Base-by-base conservation (phyloP, 169 alveolate species). In the Cystoisospora suis region DNA sequence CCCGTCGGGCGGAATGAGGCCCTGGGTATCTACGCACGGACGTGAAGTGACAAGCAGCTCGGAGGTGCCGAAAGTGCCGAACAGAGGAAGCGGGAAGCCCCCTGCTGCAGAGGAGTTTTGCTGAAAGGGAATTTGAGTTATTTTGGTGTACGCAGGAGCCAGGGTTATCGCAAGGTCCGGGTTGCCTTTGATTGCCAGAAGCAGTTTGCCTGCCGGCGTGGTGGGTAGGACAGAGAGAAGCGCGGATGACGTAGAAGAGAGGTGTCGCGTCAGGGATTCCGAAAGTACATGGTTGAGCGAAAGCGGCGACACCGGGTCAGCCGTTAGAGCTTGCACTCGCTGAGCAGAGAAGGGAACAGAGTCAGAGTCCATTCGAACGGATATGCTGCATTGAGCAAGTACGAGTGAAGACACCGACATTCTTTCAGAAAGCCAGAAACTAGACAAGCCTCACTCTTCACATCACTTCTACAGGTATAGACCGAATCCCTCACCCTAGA, bases 41-140 rank as follows among this genome's bases (percentile, higher is more conserved):
- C 83, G 47, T 12, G 83, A 72, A 38, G 20, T 32, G 83, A 40
- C 17, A 1, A 53, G 83, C 83, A 72, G 56, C 83, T 72, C 83
- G 12, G 58, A 2, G 83, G 42, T 56, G 58, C 83, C 83, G 23
- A 72, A 72, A 27, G 83, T 36, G 3, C 83, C 83, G 56, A 72
- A 72, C 27, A 40, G 83, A 2, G 83, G 83, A 2, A 6, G 58
- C 40, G 83, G 56, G 58, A 38, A 53, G 12, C 58, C 38, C 6
- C 34, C 42, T 15, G 75, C 36, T 23, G 83, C 3, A 32, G 83
- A 38, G 42, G 32, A 38, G 38, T 6, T 15, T 34, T 12, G 15
- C 45, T 38, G 58, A 5, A 72, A 40, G 36, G 83, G 56, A 53
- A 72, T 27, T 38, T 40, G 83, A 2, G 47, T 17, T 46, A 72